Base-by-base conservation (phyloP, 179 eudicot species). In the Spinacia oleracea region DNA sequence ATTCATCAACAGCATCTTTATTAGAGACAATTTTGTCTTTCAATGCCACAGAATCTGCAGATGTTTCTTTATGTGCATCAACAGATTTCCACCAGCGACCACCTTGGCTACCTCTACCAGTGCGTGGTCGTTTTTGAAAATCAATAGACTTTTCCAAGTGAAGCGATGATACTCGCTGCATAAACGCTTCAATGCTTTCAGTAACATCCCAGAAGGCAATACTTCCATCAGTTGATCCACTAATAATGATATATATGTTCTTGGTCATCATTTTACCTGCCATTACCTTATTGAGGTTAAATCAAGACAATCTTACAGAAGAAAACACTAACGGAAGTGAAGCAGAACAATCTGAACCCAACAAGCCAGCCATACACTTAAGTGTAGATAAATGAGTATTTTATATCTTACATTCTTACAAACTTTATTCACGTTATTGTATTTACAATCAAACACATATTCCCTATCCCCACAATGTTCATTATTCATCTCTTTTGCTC, bases 51-150 rank as follows among this genome's bases (percentile, higher is more conserved):
- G 78, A 80, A 73, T 51, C 76, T 21, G 64, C 81, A 23, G 72
- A 40, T 65, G 70, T 80, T 79, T 79, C 88, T 66, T 84, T 84
- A 74, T 60, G 60, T 56, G 78, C 81, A 72, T 78, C 87, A 58
- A 86, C 58, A 67, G 94, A 85, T 85, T 91, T 88, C 96, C 99
- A 87, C 96, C 94, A 86, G 65, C 99, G 86, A 79, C 99, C 99
- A 81, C 99, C 99, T 87, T 96, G 99, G 91, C 99, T 96, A 85
- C 99, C 99, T 86, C 99, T 93, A 73, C 99, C 99, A 63, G 99
- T 96, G 38, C 96, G 94, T 73, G 99, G 99, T 35, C 99, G 87
- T 84, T 86, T 90, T 89, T 96, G 97, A 83, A 78, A 83, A 77
- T 94, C 94, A 38, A 83, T 80, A 48, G 82, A 81, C 69, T 90